Percentiles rank a stretch among this genome's conserved stretches.
Conservation (phyloP, 163 green algal species). For the Chlamydomonas reinhardtii region DNA sequence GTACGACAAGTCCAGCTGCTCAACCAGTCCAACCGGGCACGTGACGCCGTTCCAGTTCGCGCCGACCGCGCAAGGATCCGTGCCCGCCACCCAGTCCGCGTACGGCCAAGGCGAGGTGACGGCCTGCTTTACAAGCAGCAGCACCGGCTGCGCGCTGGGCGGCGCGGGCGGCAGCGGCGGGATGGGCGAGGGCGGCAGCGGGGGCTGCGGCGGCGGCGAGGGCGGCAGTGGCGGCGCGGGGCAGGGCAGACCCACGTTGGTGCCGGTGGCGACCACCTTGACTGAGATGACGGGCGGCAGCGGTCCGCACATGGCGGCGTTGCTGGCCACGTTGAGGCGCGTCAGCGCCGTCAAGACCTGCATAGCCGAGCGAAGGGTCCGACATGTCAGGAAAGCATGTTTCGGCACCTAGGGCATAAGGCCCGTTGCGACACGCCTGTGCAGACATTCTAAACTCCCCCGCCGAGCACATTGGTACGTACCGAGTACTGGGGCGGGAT, state of each 20-base stretch:
- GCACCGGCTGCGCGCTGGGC: not conserved
- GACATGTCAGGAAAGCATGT: no score
- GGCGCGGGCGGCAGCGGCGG: slow-evolving; percentile 5
- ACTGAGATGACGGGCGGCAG: not conserved
- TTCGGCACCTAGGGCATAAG: no score
- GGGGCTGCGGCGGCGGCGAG: not conserved
- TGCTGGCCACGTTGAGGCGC: slow-evolving; percentile 2
- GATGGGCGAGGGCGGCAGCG: not conserved
- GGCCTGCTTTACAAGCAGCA: not conserved
- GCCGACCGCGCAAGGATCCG: not conserved
- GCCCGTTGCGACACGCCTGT: no score
- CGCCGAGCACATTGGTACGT: no score
- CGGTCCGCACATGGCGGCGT: slow-evolving; percentile 7
- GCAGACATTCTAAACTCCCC: no score
- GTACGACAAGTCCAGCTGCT: not conserved
- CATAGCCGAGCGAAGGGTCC: no score
- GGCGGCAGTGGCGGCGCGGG: not conserved
- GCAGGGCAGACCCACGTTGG: not conserved
- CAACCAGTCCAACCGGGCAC: not conserved
- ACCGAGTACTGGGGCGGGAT: no score
- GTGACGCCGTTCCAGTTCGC: not conserved
- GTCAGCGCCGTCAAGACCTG: not conserved
- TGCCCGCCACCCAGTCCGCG: not conserved
- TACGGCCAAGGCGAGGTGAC: slow-evolving; percentile 3
- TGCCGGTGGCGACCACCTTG: not conserved